phyloP scores from a whole-genome alignment of 805 yeast genomes.

The Cyberlindnera nakhonratchasimensis region DNA sequence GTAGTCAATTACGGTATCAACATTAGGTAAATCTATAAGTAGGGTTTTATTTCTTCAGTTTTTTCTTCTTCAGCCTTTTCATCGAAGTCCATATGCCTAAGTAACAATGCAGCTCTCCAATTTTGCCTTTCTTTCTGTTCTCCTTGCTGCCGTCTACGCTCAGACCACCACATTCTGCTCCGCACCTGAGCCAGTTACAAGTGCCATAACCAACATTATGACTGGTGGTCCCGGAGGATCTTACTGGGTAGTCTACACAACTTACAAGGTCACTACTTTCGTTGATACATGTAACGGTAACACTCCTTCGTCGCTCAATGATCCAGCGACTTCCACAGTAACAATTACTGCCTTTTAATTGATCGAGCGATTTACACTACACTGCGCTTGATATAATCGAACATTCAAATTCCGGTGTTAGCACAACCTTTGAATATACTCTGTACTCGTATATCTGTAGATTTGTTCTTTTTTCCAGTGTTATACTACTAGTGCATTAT shows the following conservation, averaged over 20 bases:
- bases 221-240: conserved; percentile 1
- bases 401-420: no score
- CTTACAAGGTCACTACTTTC: conserved; percentile 6
- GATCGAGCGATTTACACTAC: background rate
- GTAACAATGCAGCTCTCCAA: conserved; percentile 6
- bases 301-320: background rate
- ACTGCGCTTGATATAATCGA: no score
- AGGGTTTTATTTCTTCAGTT: no score
- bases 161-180: conserved; percentile 7
- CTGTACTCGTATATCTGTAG: no score
- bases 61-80: no score
- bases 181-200: conserved; percentile 8
- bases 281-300: conserved; percentile 17
- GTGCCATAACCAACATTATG: background rate
- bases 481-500: no score
- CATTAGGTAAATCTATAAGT: no score
- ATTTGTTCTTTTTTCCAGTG: no score
- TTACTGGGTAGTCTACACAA: conserved; percentile 7
- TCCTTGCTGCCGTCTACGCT: background rate
- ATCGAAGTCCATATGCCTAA: no score
- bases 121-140: background rate
- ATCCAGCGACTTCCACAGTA: background rate
- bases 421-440: no score
- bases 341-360: background rate
- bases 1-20: no score